Percentiles rank a stretch among this genome's conserved stretches.
phyloP scores from a whole-genome alignment of 352 stramenopile genomes.

The Phytopythium vexans region DNA sequence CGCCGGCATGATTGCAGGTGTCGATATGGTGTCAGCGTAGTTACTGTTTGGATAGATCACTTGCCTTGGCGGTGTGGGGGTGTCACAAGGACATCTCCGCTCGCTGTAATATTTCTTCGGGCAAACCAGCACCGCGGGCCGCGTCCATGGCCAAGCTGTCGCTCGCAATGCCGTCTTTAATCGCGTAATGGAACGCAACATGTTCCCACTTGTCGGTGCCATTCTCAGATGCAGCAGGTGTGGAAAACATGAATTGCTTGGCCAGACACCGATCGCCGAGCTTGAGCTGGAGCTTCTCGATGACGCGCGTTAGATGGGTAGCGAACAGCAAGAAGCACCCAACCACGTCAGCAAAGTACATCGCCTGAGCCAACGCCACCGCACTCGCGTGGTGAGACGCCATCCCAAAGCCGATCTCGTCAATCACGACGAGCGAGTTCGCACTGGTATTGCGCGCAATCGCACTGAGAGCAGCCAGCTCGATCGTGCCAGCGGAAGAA shows the following conservation, averaged over 20 bases:
- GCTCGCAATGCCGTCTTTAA: slow-evolving; percentile 28
- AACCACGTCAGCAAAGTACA: slow-evolving; percentile 22
- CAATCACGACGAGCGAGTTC: slow-evolving; percentile 37
- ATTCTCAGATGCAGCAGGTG: neutral
- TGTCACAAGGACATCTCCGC: neutral
- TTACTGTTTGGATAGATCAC: neutral
- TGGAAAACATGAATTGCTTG: slow-evolving; percentile 21
- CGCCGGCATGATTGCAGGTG: slow-evolving; percentile 65
- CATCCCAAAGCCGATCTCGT: slow-evolving; percentile 46
- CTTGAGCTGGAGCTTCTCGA: slow-evolving; percentile 11
- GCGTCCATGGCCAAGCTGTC: slow-evolving; percentile 29
- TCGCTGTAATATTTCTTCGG: slow-evolving; percentile 15
- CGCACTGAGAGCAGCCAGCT: slow-evolving; percentile 20
- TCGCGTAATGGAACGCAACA: slow-evolving; percentile 23
- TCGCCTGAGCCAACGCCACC: slow-evolving; percentile 19
- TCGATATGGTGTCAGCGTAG: slow-evolving; percentile 44
- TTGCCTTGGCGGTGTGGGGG: neutral
- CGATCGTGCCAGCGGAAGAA: slow-evolving; percentile 5
- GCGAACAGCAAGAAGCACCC: slow-evolving; percentile 34
- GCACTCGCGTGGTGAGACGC: slow-evolving; percentile 17
- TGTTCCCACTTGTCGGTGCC: neutral
- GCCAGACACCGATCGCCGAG: slow-evolving; percentile 15
- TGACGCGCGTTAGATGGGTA: slow-evolving; percentile 28
- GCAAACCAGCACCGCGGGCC: slow-evolving; percentile 16
- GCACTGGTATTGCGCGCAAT: slow-evolving; percentile 23